Base-by-base conservation (phyloP, 345 rosid species). In the Corymbia maculata region DNA sequence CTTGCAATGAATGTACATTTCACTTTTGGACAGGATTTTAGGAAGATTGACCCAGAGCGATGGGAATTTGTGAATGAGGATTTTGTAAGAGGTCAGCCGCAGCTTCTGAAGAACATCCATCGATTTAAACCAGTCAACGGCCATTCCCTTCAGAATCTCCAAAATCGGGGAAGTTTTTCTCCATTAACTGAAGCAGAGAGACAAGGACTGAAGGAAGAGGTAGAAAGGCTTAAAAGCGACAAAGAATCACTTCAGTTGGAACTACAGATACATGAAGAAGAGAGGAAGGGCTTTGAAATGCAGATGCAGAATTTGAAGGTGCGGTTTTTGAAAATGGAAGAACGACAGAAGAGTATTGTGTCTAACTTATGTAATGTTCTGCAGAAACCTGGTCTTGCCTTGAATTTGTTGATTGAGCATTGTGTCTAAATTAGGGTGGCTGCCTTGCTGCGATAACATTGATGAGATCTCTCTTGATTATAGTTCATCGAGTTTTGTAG, bases 31-130 rank as follows among this genome's bases (percentile, higher is more conserved):
- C 92, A 98, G 99, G 99, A 99, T 44, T 98, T 98, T 89, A 93
- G 94, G 89, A 97, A 98, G 91, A 50, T 89, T 55, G 98, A 97
- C 90, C 96, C 98, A 0, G 99, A 97, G 86, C 95, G 93, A 91
- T 97, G 99, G 99, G 99, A 98, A 89, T 98, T 97, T 88, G 95
- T 95, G 1, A 98, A 98, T 68, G 98, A 98, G 6, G 97, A 95
- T 87, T 98, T 98, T 52, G 55, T 96, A 9, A 94, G 95, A 93
- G 98, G 95, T 57, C 94, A 91, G 55, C 96, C 98, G 9, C 90
- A 92, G 42, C 96, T 94, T 44, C 86, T 98, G 96, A 96, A 92
- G 94, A 98, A 97, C 94, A 98, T 97, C 86, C 98, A 95, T 85
- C 92, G 99, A 90, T 92, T 97, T 70, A 98, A 97, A 92, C 99